Evolutionary conservation across 768 basidiomycete genomes (phyloP).

Genomic region (Russula emetica): DNA sequence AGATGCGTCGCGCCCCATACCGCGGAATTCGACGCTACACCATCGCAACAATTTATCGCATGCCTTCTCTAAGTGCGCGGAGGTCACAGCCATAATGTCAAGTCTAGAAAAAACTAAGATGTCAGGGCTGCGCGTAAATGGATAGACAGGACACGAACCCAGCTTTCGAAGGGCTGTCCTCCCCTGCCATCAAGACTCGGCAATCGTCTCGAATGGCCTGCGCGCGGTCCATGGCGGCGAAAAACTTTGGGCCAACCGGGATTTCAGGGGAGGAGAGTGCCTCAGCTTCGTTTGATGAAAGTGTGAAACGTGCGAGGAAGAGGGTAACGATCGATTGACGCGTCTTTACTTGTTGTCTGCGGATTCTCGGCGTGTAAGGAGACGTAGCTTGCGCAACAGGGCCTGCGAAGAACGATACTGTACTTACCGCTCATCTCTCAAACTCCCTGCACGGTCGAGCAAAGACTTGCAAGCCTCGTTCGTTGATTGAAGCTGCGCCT

Average conservation of each 20-base stretch:
- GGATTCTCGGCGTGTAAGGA: constrained; percentile 6
- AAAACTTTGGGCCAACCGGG: constrained; percentile 68
- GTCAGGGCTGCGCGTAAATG: neutral
- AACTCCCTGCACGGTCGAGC: constrained; percentile 75
- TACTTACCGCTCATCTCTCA: constrained; percentile 60
- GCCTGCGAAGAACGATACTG: constrained; percentile 34
- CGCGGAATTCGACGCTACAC: constrained; percentile 79
- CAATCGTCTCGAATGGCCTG: constrained; percentile 82
- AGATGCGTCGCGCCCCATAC: constrained; percentile 67
- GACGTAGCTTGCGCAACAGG: neutral
- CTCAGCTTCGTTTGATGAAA: constrained; percentile 65
- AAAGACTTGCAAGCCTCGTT: constrained; percentile 73
- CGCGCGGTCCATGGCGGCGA: constrained; percentile 82
- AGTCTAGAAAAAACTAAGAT: constrained; percentile 43
- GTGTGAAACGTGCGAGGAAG: constrained; percentile 84
- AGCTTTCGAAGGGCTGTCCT: constrained; percentile 70
- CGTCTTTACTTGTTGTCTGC: constrained; percentile 64
- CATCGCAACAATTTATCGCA: constrained; percentile 87
- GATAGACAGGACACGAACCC: constrained; percentile 46
- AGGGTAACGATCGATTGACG: constrained; percentile 68
- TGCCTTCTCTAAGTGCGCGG: constrained; percentile 78
- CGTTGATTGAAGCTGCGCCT: constrained; percentile 67
- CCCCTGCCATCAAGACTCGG: constrained; percentile 79
- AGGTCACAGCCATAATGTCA: constrained; percentile 85
- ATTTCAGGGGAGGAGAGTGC: constrained; percentile 76